Conservation (phyloP, 768 basidiomycete species). For the Dentipellis fragilis region DNA sequence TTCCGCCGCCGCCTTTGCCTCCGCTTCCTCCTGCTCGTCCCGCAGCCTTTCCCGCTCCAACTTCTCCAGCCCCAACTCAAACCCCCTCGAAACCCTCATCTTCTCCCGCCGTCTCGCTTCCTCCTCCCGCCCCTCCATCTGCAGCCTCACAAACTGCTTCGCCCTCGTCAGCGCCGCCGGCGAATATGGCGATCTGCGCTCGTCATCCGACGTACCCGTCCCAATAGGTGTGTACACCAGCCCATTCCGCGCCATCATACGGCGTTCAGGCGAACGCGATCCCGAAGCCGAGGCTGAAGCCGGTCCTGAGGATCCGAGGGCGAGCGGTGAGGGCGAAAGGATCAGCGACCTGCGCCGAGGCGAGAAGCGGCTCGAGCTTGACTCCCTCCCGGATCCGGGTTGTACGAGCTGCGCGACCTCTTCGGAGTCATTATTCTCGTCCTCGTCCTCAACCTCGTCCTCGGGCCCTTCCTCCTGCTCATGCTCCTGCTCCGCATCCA, state of each 20-base stretch:
- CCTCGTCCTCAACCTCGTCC: conserved; percentile 7
- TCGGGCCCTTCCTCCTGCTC: conserved; percentile 2
- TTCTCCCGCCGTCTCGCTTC: conserved; percentile 7
- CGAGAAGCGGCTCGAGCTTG: conserved; percentile 2
- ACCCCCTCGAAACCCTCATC: not conserved
- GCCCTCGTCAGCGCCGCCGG: conserved; percentile 18
- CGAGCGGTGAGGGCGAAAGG: not conserved
- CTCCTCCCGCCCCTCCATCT: conserved; percentile 6
- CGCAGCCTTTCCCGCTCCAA: not conserved
- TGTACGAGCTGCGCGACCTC: not conserved
- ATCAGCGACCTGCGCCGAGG: not conserved
- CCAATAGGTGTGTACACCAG: conserved; percentile 4
- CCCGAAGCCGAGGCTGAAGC: not conserved
- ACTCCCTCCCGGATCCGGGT: not conserved
- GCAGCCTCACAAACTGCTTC: conserved; percentile 7
- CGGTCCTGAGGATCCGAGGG: not conserved
- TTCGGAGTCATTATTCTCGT: conserved; percentile 2
- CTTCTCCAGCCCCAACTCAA: not conserved
- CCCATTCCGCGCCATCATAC: not conserved
- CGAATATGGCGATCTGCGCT: conserved; percentile 9
- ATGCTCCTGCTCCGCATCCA: not conserved
- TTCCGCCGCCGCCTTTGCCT: too few species aligned
- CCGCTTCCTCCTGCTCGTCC: not conserved
- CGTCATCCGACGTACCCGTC: not conserved
- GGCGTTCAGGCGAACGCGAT: not conserved